Conservation (phyloP, 345 rosid species). For the Citrus mangshanensis region DNA sequence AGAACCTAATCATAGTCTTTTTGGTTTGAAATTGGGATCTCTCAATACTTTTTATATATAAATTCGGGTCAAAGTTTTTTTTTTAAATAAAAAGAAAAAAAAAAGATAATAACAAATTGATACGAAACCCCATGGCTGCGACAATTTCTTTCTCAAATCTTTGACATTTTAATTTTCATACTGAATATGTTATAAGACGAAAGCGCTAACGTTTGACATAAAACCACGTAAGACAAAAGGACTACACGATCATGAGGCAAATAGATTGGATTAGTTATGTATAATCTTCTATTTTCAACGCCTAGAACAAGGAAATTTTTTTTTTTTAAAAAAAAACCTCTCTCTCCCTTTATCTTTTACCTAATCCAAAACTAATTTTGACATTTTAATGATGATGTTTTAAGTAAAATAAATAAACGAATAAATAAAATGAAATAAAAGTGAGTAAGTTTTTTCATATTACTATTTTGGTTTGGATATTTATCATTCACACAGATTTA, state of each 20-base stretch:
- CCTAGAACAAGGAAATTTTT: not conserved
- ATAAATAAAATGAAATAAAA: too few relatives aligned
- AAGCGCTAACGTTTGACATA: not conserved
- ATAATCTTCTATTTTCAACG: not conserved
- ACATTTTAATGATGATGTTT: not conserved
- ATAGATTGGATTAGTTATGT: not conserved
- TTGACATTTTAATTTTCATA: not conserved
- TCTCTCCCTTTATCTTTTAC: not conserved
- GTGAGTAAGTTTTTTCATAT: too few relatives aligned
- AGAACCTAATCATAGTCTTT: not conserved
- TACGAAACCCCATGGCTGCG: not conserved
- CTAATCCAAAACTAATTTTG: not conserved
- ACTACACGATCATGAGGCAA: not conserved
- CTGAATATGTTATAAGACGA: not conserved
- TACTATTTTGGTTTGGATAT: not conserved
- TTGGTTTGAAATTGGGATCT: not conserved
- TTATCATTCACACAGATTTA: not conserved
- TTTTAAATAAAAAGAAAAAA: too few relatives aligned
- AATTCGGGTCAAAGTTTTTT: too few relatives aligned
- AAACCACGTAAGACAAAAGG: not conserved
- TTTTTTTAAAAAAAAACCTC: fast-evolving
- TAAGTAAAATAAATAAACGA: not conserved
- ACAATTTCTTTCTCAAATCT: not conserved
- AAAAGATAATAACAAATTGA: not conserved
- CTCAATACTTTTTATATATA: not conserved